Evolutionary conservation across 345 rosid genomes (phyloP).

Genomic region (Syzygium aromaticum): DNA sequence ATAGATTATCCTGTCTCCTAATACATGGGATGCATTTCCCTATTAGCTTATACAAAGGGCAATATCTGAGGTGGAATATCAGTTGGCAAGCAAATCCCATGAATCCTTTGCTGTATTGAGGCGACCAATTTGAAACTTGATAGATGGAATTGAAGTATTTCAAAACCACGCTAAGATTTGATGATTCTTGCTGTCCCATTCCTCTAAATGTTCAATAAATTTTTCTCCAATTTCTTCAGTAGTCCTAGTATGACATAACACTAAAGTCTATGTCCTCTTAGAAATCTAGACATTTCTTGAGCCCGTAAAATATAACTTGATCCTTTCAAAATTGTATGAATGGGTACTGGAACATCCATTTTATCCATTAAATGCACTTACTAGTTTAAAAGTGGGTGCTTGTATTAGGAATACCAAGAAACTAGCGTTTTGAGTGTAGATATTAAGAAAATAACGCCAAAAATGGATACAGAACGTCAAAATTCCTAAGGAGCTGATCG

Average conservation of each 20-base stretch:
- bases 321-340: background rate
- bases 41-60: background rate
- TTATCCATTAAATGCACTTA: background rate
- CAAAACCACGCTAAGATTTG: background rate
- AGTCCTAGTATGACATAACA: background rate
- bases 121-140: background rate
- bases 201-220: background rate
- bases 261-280: background rate
- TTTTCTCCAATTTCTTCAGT: background rate
- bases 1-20: background rate
- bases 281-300: background rate
- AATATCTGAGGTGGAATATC: background rate
- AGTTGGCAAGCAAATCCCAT: background rate
- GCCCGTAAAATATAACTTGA: background rate
- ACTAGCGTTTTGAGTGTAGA: no score
- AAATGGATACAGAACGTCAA: background rate
- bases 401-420: no score
- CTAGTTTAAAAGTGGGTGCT: background rate
- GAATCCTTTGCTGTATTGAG: background rate
- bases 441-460: no score
- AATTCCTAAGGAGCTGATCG: no score
- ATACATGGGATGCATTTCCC: no score
- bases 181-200: background rate
- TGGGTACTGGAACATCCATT: background rate
- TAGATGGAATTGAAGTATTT: background rate